Base-by-base conservation (phyloP, 495 filamentous ascomycete genomes). In the Aspergillus incahuasiensis region DNA sequence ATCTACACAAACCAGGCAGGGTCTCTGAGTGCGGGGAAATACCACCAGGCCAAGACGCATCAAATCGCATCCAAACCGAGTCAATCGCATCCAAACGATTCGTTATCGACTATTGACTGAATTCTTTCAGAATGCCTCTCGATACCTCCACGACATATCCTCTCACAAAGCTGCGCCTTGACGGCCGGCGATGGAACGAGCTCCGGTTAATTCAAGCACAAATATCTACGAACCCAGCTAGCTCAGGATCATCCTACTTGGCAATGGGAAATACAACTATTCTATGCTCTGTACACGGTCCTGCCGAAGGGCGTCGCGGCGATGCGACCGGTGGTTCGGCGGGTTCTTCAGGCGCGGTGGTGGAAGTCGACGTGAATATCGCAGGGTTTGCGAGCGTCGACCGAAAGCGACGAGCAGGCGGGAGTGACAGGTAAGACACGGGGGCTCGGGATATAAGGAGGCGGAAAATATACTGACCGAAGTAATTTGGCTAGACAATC, bases 141-240 rank as follows among this genome's bases (percentile, higher is more conserved):
- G 91, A 95, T 71, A 91, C 89, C 20, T 90, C 88, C 12, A 87
- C 87, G 52, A 76, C 74, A 56, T 97, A 96, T 77, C 79, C 82
- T 61, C 84, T 95, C 55, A 88, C 90, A 48, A 84, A 86, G 61
- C 85, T 97, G 57, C 91, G 91, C 66, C 88, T 95, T 61, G 92
- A 96, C 70, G 92, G 94, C 55, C 89, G 94, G 9, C 84, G 94
- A 44, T 99, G 95, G 95, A 99, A 99, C 74, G 94, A 99, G 71
- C 85, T 97, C 40, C 90, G 94, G 24, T 86, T 89, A 28, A 77
- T 97, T 42, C 83, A 87, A 72, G 92, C 88, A 35, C 89, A 95
- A 72, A 90, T 97, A 68, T 88, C 85, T 40, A 96, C 90, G 19
- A 92, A 96, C 72, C 84, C 91, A 22, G 84, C 91, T 53, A 90